Base-by-base conservation (phyloP, 129 eudicot species). In the Ambrosia artemisiifolia region DNA sequence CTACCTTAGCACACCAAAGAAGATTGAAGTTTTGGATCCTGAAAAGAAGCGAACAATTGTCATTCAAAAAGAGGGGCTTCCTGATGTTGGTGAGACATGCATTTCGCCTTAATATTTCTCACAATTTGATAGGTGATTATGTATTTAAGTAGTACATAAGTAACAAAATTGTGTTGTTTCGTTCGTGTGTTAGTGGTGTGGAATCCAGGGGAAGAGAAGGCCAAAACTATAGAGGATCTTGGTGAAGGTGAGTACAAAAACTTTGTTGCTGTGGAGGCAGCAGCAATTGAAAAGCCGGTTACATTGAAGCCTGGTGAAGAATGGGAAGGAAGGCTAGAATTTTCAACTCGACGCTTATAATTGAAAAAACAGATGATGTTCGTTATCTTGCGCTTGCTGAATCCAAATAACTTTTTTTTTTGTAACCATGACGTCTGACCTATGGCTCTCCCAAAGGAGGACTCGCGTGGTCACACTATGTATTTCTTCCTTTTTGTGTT, bases 131-230 rank as follows among this genome's bases (percentile, higher is more conserved):
- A 24, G 51, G 18, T 12, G 24, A 24, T n/a, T 28, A 3, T 67
- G 12, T 47, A 20, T 28, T n/a, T 4, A 19, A 10, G 11, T 74
- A 49, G 14, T 11, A 17, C 67, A 42, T 43, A 1, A 1, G n/a
- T 75, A 56, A 48, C 14, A 33, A 56, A 0, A 11, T 60, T 44
- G 67, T 60, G 76, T 59, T 61, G 28, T 16, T 70, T 66, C 14
- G 6, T 44, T 6, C 14, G 13, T 6, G 43, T 68, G 50, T 12
- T 69, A 92, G 98, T 94, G 74, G 91, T 94, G 53, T 94, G 97
- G 97, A 94, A 94, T 81, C 98, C 98, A 36, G 88, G 96, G 96
- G 96, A 90, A 46, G 82, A 82, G 79, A 90, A 75, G 85, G 95
- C 98, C 43, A 94, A 94, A 83, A 76, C 95, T 12, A 82, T 94